phyloP scores from a whole-genome alignment of 176 grass and related monocot species.

The Avena atlantica region DNA sequence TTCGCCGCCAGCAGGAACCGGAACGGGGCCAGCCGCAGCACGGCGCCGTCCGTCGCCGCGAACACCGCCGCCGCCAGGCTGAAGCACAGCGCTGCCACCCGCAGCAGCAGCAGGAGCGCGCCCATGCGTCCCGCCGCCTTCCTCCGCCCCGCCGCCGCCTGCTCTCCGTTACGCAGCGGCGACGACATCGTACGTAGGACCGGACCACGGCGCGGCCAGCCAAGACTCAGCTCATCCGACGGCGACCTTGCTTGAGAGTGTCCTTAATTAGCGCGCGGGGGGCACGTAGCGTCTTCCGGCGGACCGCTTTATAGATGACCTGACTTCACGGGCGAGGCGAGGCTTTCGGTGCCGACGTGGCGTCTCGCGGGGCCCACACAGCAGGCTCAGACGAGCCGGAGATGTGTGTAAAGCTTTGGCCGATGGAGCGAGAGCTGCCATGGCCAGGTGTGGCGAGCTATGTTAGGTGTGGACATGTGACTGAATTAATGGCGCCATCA shows the following conservation, averaged over 20 bases:
- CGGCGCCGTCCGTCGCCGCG: slow-evolving; percentile 4
- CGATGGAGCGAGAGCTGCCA: not conserved
- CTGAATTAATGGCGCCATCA: slow-evolving; percentile 42
- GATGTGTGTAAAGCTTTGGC: not conserved
- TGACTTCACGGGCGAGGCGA: slow-evolving; percentile 35
- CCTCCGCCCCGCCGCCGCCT: not conserved
- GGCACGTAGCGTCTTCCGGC: not conserved
- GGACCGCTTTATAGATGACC: not conserved
- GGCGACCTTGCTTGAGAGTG: not conserved
- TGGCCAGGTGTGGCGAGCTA: slow-evolving; percentile 27
- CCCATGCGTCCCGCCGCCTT: not conserved
- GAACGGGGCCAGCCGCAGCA: slow-evolving; percentile 45
- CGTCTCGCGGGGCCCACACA: not conserved
- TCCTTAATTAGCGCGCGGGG: not conserved
- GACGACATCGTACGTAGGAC: slow-evolving; percentile 6
- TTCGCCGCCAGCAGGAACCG: slow-evolving; percentile 75
- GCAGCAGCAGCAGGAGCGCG: slow-evolving; percentile 32
- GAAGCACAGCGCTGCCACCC: slow-evolving; percentile 31
- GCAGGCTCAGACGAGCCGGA: not conserved
- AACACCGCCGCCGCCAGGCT: slow-evolving; percentile 37
- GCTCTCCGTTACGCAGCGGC: slow-evolving; percentile 45
- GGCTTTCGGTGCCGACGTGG: slow-evolving; percentile 42
- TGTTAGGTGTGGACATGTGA: slow-evolving; percentile 47
- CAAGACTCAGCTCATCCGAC: slow-evolving; percentile 14
- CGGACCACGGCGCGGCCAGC: not conserved